A percentile compares a stretch with the other conserved stretches of the same genome.
Conservation (phyloP, 257 asterid species). For the Nicotiana tomentosiformis region DNA sequence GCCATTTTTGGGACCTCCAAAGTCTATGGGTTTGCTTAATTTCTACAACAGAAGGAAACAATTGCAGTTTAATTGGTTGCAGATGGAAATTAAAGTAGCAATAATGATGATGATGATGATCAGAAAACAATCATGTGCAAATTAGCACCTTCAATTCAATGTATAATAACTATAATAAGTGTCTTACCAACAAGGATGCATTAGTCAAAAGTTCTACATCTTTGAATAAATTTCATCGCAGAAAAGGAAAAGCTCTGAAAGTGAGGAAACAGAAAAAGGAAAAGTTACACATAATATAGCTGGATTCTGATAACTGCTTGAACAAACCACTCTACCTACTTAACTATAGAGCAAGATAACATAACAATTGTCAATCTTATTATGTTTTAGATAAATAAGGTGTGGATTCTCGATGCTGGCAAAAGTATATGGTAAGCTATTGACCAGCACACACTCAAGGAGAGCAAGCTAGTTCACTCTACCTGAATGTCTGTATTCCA, state of each 20-base stretch:
- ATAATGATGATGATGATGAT: background rate
- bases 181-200: background rate
- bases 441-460: background rate
- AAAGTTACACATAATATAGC: background rate
- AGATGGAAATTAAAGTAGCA: background rate
- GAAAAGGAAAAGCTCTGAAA: background rate
- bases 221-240: background rate
- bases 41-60: conserved; percentile 20
- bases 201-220: background rate
- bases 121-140: background rate
- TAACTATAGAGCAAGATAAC: background rate
- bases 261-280: background rate
- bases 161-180: background rate
- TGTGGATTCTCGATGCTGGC: background rate
- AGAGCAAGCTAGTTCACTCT: background rate
- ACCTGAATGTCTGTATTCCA: background rate
- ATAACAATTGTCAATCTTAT: background rate
- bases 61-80: conserved; percentile 5
- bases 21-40: background rate
- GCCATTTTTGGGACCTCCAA: conserved; percentile 32
- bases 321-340: background rate
- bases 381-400: background rate
- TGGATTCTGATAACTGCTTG: background rate
- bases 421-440: background rate
- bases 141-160: background rate